Evolutionary conservation across 331 rosid genomes (phyloP), one percentile per base, ranked within the genome.

Genomic region (Pyrus hybrid): DNA sequence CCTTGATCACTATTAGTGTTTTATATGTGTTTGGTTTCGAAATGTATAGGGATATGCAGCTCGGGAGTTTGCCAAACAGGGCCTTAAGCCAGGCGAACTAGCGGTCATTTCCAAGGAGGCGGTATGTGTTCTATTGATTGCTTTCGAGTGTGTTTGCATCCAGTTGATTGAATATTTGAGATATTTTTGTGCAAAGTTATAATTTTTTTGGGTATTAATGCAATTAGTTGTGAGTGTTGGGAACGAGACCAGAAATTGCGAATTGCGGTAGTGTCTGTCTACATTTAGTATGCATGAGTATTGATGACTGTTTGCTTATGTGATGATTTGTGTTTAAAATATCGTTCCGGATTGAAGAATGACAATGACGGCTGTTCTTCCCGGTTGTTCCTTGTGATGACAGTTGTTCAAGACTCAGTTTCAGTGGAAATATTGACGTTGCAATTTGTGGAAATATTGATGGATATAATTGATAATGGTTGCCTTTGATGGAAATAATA

Each of bases 71-170:
- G 83, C 85, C 70, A 93, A 91, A 63, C 91, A 86, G 71, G 98
- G 96, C n/a, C 35, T 91, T 73, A 89, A 84, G 80, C 85, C 90
- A 10, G 98, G 98, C 69, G 98, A 93, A 79, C 86, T 93, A 74
- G 98, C 96, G 6, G 70, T 93, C 74, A 91, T 93, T 41, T 93
- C 98, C 72, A 93, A 91, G 68, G 98, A 93, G 80, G 91, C 91
- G 81, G 98, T 93, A 85, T 26, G 78, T 13, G 58, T 22, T 65
- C 73, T 29, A 6, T 2, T 30, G 53, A n/a, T 53, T 10, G 26
- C 6, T 18, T 72, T 37, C 25, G 6, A 63, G 7, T 45, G 23
- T 64, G 21, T 32, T 61, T 80, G 30, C 23, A 25, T 69, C 8
- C 35, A 53, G 6, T 37, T 16, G 20, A n/a, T 9, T 33, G 60